Base-by-base conservation (phyloP, 768 basidiomycete genomes). In the Coprinellus aureogranulatus region DNA sequence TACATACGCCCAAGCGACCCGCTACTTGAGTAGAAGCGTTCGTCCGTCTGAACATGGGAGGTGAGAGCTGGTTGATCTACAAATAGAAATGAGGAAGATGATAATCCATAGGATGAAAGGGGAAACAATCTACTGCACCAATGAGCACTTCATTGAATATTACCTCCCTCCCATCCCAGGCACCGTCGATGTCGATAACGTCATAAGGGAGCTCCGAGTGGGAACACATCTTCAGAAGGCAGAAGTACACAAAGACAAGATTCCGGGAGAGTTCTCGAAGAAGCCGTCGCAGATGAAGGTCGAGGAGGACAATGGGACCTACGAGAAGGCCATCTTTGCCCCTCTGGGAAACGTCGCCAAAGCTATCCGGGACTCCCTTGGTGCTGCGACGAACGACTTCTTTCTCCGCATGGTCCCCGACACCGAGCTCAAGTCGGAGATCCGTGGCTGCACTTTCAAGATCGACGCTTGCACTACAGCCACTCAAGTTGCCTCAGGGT, bases 401-500 rank as follows among this genome's bases (percentile, higher is more conserved):
- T 4, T 4, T 6, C 5, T 53, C 14, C 34, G 31, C n/a, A 25
- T 20, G n/a, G 42, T 39, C 20, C 49, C 42, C 12, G 16, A 53
- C 34, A 20, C 9, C 4, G 14, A n/a, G 1, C 16, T 48, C 28
- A 30, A 12, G n/a, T 63, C 54, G 1, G 55, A 61, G 26, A 64
- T 61, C 16, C 31, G 28, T 18, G 61, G 60, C 14, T 54, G 23
- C 41, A 59, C 56, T 31, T 49, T 58, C 46, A 61, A 46, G 23
- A 54, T 59, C 9, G 63, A 64, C 44, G 65, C 62, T 9, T 64
- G 61, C 45, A 54, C 62, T 31, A 59, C 57, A 14, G 34, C 6
- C 45, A 54, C 62, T 31, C 57, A 54, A 14, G 34, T 6, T 34
- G 6, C 34, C 34, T 34, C 34, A 34, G 14, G 34, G 8, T 12